Base-by-base conservation (phyloP, 495 filamentous ascomycete genomes). In the Aspergillus hancockii region DNA sequence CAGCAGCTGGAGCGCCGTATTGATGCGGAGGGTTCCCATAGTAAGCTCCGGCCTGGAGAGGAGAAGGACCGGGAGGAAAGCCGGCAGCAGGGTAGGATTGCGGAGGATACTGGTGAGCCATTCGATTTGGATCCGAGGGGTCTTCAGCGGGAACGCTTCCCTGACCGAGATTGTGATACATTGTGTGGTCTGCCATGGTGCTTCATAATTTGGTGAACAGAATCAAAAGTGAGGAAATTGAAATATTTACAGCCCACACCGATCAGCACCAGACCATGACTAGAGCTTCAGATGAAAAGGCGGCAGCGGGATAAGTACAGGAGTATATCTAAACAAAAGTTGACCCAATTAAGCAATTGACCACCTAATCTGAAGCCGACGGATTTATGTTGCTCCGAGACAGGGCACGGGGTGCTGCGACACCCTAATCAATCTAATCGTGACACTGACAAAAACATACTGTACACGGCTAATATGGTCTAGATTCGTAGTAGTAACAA, bases 151-250 rank as follows among this genome's bases (percentile, higher is more conserved):
- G 80, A 49, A 66, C 68, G 36, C 51, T 67, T 25, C 67, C 72
- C 67, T 82, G 76, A 47, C 85, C 89, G 58, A 88, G 80, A 71
- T 87, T 76, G 69, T 92, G 87, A 76, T 91, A 93, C 82, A 88
- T 88, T 64, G 82, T 72, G 75, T 86, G 88, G 67, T 93, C 88
- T 63, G 88, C 83, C 90, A 93, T 91, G 61, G 49, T 66, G 60
- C 54, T 52, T 66, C 63, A 66, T 60, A 59, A 59, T 54, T 47
- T 18, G 49, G 49, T 31, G 23, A 62, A 54, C 14, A 32, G 43
- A 30, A 45, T 34, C 55, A 38, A 57, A 12, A 38, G 23, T 47
- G n/a, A 30, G 43, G 31, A 23, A 30, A 46, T 9, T 21, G 2
- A 7, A n/a, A 16, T 10, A 38, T 47, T 8, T n/a, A 36, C 41